Base-by-base conservation (phyloP, 768 basidiomycete species). In the Fomitopsis pulvina region DNA sequence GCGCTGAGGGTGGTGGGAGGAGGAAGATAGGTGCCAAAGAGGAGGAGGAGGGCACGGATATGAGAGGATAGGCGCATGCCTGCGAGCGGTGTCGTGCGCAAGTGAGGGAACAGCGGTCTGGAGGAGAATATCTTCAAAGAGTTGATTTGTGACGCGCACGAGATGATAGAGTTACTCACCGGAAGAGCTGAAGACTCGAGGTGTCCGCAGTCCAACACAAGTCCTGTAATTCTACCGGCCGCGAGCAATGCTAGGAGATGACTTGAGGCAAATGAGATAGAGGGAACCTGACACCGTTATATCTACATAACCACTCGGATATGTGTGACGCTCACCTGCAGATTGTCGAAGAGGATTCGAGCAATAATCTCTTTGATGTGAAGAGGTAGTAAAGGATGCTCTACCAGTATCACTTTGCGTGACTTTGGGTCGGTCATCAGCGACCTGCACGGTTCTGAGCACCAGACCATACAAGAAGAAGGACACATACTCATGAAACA, bases 381-480 rank as follows among this genome's bases (percentile, higher is more conserved):
- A 1, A 89, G 64, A 1, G 94, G 91, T 16, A 97, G 71, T 21
- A 95, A 69, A 0, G 95, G 89, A 63, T 92, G 87, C 67, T 98
- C 96, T 5, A 95, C 73, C 20, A 99, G 59, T 47, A 98, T 91
- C 47, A 99, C 87, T 67, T 96, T 98, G 48, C 96, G 81, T 26
- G 92, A 85, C 66, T 93, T 95, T 1, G 96, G 89, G 62, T 98
- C 96, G 57, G 92, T 89, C 65, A 97, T 75, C 41, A 99, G 75
- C 44, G 91, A 90, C 63, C 93, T 95, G 66, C 51, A 52, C 52
- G 48, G 55, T 43, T 34, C n/a, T n/a, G n/a, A n/a, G 60, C 58
- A 11, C 52, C 47, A 64, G 59, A 53, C 52, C 38, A 51, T 38
- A 28, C 10, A 30, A 11, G 12, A 51, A 34, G 8, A 43, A 6